Percentiles rank a stretch among this genome's conserved stretches.
Conservation (phyloP, 768 basidiomycete genomes). For the Gloeopeniophorella convolvens region DNA sequence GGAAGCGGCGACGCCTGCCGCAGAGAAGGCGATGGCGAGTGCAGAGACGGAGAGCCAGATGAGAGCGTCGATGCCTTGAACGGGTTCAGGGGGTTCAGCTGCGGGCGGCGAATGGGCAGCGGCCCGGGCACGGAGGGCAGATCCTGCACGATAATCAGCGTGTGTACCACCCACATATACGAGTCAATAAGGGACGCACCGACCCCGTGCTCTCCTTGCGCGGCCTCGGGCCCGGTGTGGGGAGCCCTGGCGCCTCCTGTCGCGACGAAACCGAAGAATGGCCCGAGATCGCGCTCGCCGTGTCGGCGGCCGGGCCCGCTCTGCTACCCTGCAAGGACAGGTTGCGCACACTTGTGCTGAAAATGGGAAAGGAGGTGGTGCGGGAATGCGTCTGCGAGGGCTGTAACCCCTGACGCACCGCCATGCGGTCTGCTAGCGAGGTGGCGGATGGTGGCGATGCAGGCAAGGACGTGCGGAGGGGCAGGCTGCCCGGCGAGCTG, state of each 20-base stretch:
- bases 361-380: slow-evolving; percentile 31
- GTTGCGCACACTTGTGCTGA: slow-evolving; percentile 32
- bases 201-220: slow-evolving; percentile 45
- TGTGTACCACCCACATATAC: not conserved
- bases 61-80: slow-evolving; percentile 49
- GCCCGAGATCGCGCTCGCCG: slow-evolving; percentile 31
- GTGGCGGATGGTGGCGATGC: slow-evolving; percentile 34
- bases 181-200: slow-evolving; percentile 23
- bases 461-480: slow-evolving; percentile 38
- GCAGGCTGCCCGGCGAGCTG: slow-evolving; percentile 36
- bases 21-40: slow-evolving; percentile 43
- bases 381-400: slow-evolving; percentile 30
- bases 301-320: not conserved
- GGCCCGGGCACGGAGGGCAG: slow-evolving; percentile 34
- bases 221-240: slow-evolving; percentile 32
- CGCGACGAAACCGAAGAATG: slow-evolving; percentile 37
- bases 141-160: slow-evolving; percentile 24
- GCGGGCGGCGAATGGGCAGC: slow-evolving; percentile 40
- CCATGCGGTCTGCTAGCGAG: slow-evolving; percentile 40
- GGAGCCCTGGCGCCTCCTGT: slow-evolving; percentile 16
- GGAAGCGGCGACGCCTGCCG: slow-evolving; percentile 42
- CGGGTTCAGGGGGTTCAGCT: slow-evolving; percentile 37
- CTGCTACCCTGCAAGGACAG: slow-evolving; percentile 31
- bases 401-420: slow-evolving; percentile 23
- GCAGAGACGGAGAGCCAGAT: slow-evolving; percentile 39